Evolutionary conservation across 345 rosid species (phyloP).

Genomic region (Salix suchowensis): DNA sequence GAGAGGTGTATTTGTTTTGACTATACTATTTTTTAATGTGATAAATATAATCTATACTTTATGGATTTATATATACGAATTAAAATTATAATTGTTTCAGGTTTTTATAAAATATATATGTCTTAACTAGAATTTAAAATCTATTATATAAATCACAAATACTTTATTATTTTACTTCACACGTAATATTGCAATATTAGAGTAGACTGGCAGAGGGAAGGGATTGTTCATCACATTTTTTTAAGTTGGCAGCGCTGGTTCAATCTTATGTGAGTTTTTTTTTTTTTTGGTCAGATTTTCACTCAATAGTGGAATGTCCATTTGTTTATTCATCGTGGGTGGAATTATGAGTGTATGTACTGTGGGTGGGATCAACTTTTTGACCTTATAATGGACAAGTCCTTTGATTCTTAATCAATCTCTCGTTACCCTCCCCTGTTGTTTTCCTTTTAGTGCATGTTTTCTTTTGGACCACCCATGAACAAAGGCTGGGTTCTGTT

Average conservation of each 20-base stretch:
- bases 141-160: no score
- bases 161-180: background rate
- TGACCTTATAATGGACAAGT: conserved; percentile 40
- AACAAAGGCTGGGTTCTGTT: conserved; percentile 20
- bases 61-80: no score
- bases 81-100: no score
- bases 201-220: background rate
- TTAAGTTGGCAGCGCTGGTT: background rate
- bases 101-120: no score
- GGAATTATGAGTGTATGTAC: conserved; percentile 40
- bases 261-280: conserved; percentile 12
- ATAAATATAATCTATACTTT: no score
- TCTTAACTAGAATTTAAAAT: no score
- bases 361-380: conserved; percentile 38
- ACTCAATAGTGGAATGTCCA: conserved; percentile 3
- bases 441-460: conserved; percentile 12
- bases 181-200: background rate
- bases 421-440: conserved; percentile 14
- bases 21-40: background rate
- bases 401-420: conserved; percentile 31
- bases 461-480: conserved; percentile 18
- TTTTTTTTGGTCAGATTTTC: conserved; percentile 9
- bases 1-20: conserved; percentile 31
- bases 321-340: conserved; percentile 28
- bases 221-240: conserved; percentile 1